A percentile compares a stretch with the other conserved stretches of the same genome.
Conservation (phyloP, 75 land plant genomes). For the Pinus taeda region DNA sequence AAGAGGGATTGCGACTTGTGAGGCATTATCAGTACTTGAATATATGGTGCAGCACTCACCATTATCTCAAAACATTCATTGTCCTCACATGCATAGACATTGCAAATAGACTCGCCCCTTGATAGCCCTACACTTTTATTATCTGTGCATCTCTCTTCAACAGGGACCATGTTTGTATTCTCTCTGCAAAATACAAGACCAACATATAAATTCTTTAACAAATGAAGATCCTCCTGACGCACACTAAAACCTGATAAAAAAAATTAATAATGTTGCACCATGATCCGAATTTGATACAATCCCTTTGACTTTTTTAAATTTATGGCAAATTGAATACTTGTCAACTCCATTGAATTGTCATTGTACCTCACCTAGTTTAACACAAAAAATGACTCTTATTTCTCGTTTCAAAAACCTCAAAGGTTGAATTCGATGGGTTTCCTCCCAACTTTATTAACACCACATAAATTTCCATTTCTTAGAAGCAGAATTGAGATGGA, state of each 20-base stretch:
- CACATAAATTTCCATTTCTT: too few relatives aligned
- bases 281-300: background rate
- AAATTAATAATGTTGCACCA: background rate
- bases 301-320: too few relatives aligned
- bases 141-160: slow-evolving; percentile 22
- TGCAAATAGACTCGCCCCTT: slow-evolving; percentile 13
- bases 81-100: slow-evolving; percentile 41
- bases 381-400: too few relatives aligned
- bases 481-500: too few relatives aligned
- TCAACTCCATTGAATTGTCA: too few relatives aligned
- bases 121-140: slow-evolving; percentile 5
- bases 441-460: too few relatives aligned
- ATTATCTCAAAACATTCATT: slow-evolving; percentile 30
- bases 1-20: too few relatives aligned
- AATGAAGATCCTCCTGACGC: background rate
- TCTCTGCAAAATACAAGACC: slow-evolving; percentile 14
- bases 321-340: too few relatives aligned
- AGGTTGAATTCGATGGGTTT: too few relatives aligned
- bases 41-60: slow-evolving; percentile 20
- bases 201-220: background rate
- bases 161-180: slow-evolving; percentile 4
- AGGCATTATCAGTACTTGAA: background rate
- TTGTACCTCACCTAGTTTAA: too few relatives aligned
- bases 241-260: background rate
- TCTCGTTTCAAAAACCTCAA: too few relatives aligned